Evolutionary conservation across 1,284 basidiomycete species (phyloP).

Genomic region (Fistulina hepatica): DNA sequence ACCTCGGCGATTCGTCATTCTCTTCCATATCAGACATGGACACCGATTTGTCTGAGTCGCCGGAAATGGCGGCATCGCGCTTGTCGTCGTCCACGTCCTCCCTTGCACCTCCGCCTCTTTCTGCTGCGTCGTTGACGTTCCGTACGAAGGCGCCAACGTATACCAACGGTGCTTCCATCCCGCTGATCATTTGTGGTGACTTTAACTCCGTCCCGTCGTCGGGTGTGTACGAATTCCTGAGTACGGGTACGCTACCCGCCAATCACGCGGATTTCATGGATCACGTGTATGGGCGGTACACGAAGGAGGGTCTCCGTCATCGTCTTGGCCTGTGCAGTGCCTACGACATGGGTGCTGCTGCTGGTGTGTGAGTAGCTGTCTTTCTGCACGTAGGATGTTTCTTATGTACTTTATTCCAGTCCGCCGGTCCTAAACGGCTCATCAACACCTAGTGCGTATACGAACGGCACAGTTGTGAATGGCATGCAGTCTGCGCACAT

Average conservation of each 20-base stretch:
- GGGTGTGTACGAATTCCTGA: slow-evolving; percentile 89
- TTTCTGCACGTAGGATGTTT: no score
- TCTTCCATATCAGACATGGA: no score
- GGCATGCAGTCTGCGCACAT: no score
- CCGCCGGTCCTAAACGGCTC: slow-evolving; percentile 1
- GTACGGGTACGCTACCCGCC: slow-evolving; percentile 57
- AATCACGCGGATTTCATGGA: slow-evolving; percentile 91
- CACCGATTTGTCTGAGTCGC: slow-evolving; percentile 20
- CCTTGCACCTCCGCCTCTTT: slow-evolving; percentile 30
- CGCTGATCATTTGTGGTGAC: slow-evolving; percentile 86
- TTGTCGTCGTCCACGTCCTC: no score
- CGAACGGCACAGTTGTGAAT: background rate
- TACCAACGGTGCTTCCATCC: slow-evolving; percentile 79
- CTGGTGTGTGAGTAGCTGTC: slow-evolving; percentile 14
- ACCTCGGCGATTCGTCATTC: no score
- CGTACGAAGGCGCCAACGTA: no score
- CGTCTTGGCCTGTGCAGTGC: slow-evolving; percentile 76
- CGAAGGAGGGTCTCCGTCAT: slow-evolving; percentile 81
- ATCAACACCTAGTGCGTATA: background rate
- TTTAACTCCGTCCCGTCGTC: slow-evolving; percentile 86
- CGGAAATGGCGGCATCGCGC: slow-evolving; percentile 23
- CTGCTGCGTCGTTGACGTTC: no score
- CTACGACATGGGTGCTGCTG: slow-evolving; percentile 46
- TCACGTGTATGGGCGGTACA: slow-evolving; percentile 88
- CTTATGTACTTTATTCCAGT: no score